These are phyloP conservation scores for Pythium dissotocum DNA, from an alignment of 352 stramenopile species.

Conservation along the genomic window DNA sequence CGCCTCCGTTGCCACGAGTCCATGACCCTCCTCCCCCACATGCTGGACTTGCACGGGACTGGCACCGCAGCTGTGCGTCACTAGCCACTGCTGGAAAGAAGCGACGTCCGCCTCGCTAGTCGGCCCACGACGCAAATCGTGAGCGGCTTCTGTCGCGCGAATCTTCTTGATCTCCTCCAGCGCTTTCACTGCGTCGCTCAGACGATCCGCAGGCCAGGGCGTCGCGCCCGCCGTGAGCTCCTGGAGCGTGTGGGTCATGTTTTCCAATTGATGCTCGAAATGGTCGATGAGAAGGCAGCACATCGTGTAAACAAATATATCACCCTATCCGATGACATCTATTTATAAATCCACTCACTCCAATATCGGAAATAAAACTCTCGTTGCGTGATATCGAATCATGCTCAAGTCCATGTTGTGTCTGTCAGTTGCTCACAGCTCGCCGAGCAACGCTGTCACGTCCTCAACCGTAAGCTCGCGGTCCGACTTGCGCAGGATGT, in stretches of 20 bases:
- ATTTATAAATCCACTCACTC: not conserved
- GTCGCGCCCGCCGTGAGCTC: conserved; percentile 35
- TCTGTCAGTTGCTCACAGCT: conserved; percentile 37
- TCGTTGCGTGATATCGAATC: conserved; percentile 10
- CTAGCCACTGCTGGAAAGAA: conserved; percentile 38
- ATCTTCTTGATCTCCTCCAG: conserved; percentile 34
- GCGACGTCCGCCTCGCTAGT: conserved; percentile 22
- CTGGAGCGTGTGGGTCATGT: conserved; percentile 28
- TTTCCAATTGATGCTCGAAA: not conserved
- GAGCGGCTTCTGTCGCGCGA: conserved; percentile 24
- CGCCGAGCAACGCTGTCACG: conserved; percentile 70
- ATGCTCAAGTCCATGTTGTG: not conserved
- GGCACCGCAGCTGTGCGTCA: conserved; percentile 4
- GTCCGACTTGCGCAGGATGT: conserved; percentile 83
- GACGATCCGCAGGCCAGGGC: conserved; percentile 37
- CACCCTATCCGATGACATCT: not conserved
- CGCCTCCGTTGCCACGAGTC: conserved; percentile 29
- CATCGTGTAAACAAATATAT: not conserved
- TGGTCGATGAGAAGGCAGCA: not conserved
- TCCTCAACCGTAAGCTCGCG: conserved; percentile 88
- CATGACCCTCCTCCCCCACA: conserved; percentile 33
- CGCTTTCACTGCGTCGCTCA: conserved; percentile 30
- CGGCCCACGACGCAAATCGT: conserved; percentile 21
- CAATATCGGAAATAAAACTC: not conserved
- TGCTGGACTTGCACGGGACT: conserved; percentile 26